Base-by-base conservation (phyloP, 352 stramenopile genomes). In the Phytophthora sp. region DNA sequence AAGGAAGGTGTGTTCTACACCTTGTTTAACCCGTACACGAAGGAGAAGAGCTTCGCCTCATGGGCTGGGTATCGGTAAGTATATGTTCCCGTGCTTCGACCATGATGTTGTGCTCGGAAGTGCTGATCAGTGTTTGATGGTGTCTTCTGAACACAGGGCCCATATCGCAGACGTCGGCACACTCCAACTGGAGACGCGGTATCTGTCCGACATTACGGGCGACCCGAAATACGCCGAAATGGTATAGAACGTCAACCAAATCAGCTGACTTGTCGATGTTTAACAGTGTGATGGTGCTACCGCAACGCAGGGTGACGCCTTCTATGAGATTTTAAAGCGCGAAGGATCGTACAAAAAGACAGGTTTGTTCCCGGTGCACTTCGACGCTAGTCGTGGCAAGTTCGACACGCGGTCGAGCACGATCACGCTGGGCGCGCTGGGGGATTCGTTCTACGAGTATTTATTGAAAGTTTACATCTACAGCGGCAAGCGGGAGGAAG, bases 371-470 rank as follows among this genome's bases (percentile, higher is more conserved):
- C 90, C 92, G 1, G 83, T 96, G 30, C 74, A 95, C 54, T 89
- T 96, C 37, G 65, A 93, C 34, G 49, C 81, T 23, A 50, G 17
- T 12, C 39, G 27, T 6, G 70, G 68, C 6, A 71, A 62, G 28
- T 77, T 77, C 17, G 68, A 74, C 27, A 41, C 32, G 2, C 54
- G 50, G 24, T 28, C 26, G 35, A 74, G 54, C 17, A 51, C 45
- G 34, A 60, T 77, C 50, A 68, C 56, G 57, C 91, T 99, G 64
- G 97, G 97, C 31, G 96, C 96, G 10, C 88, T 97, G 38, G 94
- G 90, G 10, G 98, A 99, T 70, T 98, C 89, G 12, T 97, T 98
- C 66, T 99, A 99, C 71, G 97, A 99, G 76, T 99, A 99, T 73
- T 75, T 99, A 49, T 72, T 99, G 34, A 99, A 99, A 76, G 82